Percentiles rank a stretch among this genome's conserved stretches.
These are phyloP conservation scores for Inonotus obliquus DNA, from an alignment of 1,284 basidiomycete genomes.

Conservation along the genomic window DNA sequence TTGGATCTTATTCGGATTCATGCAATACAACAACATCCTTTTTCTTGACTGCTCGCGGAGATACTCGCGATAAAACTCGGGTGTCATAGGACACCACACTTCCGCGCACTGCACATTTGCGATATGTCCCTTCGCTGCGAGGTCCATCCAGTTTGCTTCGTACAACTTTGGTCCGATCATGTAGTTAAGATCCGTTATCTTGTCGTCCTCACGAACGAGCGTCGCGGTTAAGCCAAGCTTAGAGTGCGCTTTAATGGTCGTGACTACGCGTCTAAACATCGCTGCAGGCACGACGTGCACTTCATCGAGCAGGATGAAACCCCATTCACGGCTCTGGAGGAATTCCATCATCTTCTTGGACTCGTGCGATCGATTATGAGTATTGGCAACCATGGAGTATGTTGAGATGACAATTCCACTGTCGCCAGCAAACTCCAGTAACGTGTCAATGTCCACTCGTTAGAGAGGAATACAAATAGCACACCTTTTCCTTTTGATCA, in stretches of 20 bases:
- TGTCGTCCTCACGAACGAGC: constrained; percentile 97
- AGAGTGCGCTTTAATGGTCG: constrained; percentile 95
- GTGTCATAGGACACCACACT: constrained; percentile 99
- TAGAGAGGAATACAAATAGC: constrained; percentile 19
- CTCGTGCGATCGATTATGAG: constrained; percentile 92
- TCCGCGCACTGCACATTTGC: constrained; percentile 99
- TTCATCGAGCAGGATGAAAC: constrained; percentile 90
- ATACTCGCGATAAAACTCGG: constrained; percentile 99
- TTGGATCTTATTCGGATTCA: constrained; percentile 99
- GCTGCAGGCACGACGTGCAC: constrained; percentile 97
- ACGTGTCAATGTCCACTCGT: neutral
- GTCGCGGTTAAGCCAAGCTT: constrained; percentile 96
- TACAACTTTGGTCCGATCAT: constrained; percentile 99
- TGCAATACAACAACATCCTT: constrained; percentile 95
- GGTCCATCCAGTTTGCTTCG: constrained; percentile 99
- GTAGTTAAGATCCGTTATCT: constrained; percentile 97
- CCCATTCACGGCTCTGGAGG: constrained; percentile 90
- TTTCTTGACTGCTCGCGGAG: constrained; percentile 89
- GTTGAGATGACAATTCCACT: constrained; percentile 97
- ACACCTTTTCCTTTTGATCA: constrained; percentile 91
- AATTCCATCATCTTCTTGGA: constrained; percentile 99
- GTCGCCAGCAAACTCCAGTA: constrained; percentile 78
- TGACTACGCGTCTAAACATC: constrained; percentile 95
- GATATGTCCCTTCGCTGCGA: constrained; percentile 98
- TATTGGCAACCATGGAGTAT: constrained; percentile 98